These are phyloP conservation scores for Cercis canadensis DNA, from an alignment of 306 rosid genomes.

Conservation along the genomic window DNA sequence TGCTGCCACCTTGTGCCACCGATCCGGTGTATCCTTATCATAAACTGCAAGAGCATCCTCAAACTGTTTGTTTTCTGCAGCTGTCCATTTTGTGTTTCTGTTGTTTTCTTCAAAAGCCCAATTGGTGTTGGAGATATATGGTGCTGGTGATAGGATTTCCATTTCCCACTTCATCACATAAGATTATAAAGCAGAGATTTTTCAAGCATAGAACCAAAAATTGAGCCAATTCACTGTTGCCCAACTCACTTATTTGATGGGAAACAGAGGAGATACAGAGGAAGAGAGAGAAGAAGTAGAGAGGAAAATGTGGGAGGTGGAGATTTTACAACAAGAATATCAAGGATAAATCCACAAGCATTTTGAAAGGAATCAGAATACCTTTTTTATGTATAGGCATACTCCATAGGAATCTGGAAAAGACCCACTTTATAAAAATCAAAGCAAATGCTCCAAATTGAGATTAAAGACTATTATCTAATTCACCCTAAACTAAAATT, in stretches of 20 bases:
- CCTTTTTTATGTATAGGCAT: constrained; percentile 48
- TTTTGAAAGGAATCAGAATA: constrained; percentile 82
- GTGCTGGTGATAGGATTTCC: constrained; percentile 70
- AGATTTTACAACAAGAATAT: constrained; percentile 56
- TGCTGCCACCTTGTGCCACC: constrained; percentile 84
- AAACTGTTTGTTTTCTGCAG: constrained; percentile 81
- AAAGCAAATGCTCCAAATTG: constrained; percentile 44
- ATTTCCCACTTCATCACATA: constrained; percentile 68
- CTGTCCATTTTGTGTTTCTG: constrained; percentile 69
- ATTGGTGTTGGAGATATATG: constrained; percentile 51
- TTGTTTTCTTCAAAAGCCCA: constrained; percentile 59
- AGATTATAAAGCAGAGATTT: constrained; percentile 24
- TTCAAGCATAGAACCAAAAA: constrained; percentile 31
- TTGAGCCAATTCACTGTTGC: background rate
- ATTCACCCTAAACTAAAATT: constrained; percentile 41
- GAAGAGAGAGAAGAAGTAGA: constrained; percentile 28
- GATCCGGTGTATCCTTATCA: constrained; percentile 79
- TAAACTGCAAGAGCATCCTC: constrained; percentile 87
- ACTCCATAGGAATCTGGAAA: constrained; percentile 69
- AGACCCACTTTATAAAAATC: constrained; percentile 57
- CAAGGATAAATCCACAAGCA: constrained; percentile 67
- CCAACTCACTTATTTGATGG: constrained; percentile 1
- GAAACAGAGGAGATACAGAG: constrained; percentile 39
- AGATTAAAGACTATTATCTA: constrained; percentile 33
- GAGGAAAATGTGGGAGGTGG: constrained; percentile 49